Percentiles rank a stretch among this genome's conserved stretches.
Evolutionary conservation across 805 yeast species (phyloP).

Genomic region (Metschnikowia henanensis): DNA sequence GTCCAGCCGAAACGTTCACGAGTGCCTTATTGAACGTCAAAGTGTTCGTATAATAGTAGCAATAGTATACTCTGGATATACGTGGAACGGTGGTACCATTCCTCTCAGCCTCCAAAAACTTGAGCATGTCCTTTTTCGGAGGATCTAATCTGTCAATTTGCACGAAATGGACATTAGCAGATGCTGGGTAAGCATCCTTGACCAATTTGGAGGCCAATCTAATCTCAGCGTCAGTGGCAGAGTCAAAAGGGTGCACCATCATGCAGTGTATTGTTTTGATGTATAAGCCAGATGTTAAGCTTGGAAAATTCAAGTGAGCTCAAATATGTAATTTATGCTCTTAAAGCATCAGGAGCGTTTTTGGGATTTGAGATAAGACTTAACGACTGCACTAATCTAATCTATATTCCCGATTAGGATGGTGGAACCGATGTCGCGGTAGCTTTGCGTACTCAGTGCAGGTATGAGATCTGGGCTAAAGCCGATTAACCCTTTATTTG

Average conservation of each 20-base stretch:
- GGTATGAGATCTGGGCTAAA: too few species aligned
- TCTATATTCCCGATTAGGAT: neutral
- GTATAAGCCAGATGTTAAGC: too few species aligned
- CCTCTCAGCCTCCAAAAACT: conserved; percentile 64
- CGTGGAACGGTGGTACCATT: conserved; percentile 46
- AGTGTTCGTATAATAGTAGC: conserved; percentile 61
- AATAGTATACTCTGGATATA: conserved; percentile 70
- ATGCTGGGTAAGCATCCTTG: conserved; percentile 55
- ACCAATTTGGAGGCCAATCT: conserved; percentile 57
- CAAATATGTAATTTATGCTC: too few species aligned
- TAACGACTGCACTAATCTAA: neutral
- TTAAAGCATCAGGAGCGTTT: neutral
- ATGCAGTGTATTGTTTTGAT: too few species aligned
- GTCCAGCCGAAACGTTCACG: conserved; percentile 62
- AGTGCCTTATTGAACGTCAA: conserved; percentile 66
- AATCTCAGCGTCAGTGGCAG: conserved; percentile 58
- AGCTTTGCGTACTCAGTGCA: neutral
- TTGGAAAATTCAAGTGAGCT: too few species aligned
- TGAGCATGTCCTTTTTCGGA: conserved; percentile 55
- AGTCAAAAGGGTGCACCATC: neutral
- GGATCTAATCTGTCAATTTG: conserved; percentile 75
- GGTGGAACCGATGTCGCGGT: neutral
- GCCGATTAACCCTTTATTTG: too few species aligned
- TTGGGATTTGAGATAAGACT: neutral
- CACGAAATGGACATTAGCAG: conserved; percentile 58